These are phyloP conservation scores for Kluyveromyces siamensis DNA, from an alignment of 805 yeast species.

Conservation along the genomic window DNA sequence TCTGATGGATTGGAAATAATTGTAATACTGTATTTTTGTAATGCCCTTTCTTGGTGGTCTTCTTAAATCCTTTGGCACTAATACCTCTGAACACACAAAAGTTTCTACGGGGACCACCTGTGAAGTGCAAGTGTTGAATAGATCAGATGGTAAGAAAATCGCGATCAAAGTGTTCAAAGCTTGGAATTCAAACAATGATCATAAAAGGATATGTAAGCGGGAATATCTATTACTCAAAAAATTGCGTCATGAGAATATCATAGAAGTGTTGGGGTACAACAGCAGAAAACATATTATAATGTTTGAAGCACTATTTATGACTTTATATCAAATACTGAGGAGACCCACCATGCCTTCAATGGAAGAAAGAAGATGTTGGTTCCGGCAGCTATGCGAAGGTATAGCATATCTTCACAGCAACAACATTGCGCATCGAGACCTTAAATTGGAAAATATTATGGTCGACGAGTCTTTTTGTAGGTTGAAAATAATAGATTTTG, in stretches of 20 bases:
- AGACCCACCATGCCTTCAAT: background rate
- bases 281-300: background rate
- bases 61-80: background rate
- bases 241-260: background rate
- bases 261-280: background rate
- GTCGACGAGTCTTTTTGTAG: constrained; percentile 61
- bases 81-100: background rate
- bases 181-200: constrained; percentile 57
- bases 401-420: constrained; percentile 44
- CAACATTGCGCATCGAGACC: constrained; percentile 89
- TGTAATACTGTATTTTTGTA: background rate
- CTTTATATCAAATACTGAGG: background rate
- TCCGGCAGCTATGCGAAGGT: background rate
- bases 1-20: background rate
- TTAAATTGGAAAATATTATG: constrained; percentile 89
- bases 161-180: constrained; percentile 84
- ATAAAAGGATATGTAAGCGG: constrained; percentile 65
- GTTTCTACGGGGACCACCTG: background rate
- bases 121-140: constrained; percentile 40
- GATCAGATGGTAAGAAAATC: constrained; percentile 51
- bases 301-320: background rate
- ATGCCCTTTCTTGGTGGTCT: background rate
- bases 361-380: constrained; percentile 1
- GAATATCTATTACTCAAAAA: constrained; percentile 1
- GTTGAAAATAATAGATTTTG: constrained; percentile 85